These are phyloP conservation scores for Tylopilus vinaceipallidus DNA, from an alignment of 768 basidiomycete species.

Conservation along the genomic window DNA sequence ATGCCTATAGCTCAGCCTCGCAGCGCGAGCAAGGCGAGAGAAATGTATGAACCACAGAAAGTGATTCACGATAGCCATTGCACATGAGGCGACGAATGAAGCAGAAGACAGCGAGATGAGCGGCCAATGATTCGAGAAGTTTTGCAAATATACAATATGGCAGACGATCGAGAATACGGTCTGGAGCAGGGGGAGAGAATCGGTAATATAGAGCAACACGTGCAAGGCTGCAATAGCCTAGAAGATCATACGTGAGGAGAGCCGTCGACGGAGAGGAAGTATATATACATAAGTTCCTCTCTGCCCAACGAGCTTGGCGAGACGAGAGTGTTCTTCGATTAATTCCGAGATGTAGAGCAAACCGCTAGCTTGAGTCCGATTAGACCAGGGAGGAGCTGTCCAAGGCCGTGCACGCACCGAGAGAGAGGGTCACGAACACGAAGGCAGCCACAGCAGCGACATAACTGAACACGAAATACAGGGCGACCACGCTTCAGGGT, in stretches of 20 bases:
- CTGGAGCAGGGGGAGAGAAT: conserved; percentile 75
- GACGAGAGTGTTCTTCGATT: conserved; percentile 88
- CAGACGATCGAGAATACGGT: conserved; percentile 78
- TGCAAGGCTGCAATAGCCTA: conserved; percentile 83
- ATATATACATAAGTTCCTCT: conserved; percentile 83
- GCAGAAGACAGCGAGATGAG: conserved; percentile 85
- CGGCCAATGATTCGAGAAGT: conserved; percentile 90
- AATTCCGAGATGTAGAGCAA: conserved; percentile 91
- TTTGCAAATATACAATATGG: conserved; percentile 88
- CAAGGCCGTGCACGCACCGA: conserved; percentile 55
- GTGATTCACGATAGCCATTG: conserved; percentile 84
- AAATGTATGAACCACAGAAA: conserved; percentile 98
- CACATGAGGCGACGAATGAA: conserved; percentile 83
- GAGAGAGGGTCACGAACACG: conserved; percentile 85
- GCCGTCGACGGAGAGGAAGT: neutral
- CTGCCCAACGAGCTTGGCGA: conserved; percentile 81
- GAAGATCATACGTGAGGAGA: conserved; percentile 4
- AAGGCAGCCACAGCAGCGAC: conserved; percentile 74
- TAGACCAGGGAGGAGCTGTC: conserved; percentile 1
- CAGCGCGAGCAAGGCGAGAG: conserved; percentile 64
- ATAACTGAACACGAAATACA: conserved; percentile 48
- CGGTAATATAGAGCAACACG: conserved; percentile 70
- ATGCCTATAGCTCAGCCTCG: conserved; percentile 50
- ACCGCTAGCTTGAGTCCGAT: conserved; percentile 69
- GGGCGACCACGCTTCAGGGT: neutral